These are phyloP conservation scores for Populus nigra DNA, from an alignment of 345 rosid species.

Conservation along the genomic window DNA sequence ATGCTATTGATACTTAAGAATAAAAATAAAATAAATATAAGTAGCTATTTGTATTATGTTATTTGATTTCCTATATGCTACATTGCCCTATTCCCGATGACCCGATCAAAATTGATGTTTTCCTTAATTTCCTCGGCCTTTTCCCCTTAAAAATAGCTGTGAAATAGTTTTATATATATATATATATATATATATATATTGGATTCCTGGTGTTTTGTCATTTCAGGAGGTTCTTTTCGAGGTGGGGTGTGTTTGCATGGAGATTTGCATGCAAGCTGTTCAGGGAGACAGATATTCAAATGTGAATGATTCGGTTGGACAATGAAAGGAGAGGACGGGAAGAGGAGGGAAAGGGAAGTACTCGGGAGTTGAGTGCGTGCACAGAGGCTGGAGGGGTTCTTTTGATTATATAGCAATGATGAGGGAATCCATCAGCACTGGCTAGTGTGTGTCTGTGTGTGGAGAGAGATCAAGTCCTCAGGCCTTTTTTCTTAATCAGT, in stretches of 20 bases:
- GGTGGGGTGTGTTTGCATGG: constrained; percentile 34
- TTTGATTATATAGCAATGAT: constrained; percentile 47
- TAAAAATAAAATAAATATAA: no score
- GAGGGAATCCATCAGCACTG: constrained; percentile 30
- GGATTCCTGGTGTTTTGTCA: neutral
- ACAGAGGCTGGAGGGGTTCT: constrained; percentile 25
- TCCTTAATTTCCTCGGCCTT: neutral
- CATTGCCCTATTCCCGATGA: no score
- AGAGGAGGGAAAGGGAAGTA: constrained; percentile 19
- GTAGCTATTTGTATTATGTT: no score
- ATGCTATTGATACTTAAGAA: no score
- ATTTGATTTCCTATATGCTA: no score
- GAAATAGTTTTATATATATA: no score
- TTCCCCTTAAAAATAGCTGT: no score
- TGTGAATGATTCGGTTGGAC: constrained; percentile 45
- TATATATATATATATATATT: neutral
- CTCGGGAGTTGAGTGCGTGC: constrained; percentile 17
- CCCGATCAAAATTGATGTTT: neutral
- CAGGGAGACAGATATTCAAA: constrained; percentile 55
- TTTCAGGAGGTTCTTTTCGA: neutral
- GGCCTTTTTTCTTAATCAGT: constrained; percentile 6
- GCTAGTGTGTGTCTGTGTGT: neutral
- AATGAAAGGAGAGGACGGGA: constrained; percentile 14
- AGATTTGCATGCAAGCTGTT: constrained; percentile 38
- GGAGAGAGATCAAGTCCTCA: neutral